Evolutionary conservation across 208 protist species (phyloP).

Genomic region (Wallacemonas sp.): DNA sequence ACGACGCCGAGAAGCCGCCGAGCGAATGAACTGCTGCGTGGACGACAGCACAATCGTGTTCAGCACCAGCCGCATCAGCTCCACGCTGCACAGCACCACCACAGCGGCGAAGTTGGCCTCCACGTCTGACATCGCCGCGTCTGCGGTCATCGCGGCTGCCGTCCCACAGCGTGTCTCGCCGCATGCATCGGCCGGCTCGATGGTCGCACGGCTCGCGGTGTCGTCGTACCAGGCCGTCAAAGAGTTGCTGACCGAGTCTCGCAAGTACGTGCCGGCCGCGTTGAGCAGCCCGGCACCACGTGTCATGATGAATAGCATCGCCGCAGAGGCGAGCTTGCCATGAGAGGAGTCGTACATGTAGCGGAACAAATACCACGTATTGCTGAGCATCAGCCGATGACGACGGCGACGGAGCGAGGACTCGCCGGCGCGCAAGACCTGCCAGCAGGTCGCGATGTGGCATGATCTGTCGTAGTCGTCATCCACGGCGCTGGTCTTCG

Average conservation of each 20-base stretch:
- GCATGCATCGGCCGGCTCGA: too few species aligned
- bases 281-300: conserved; percentile 44
- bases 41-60: conserved; percentile 45
- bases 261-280: conserved; percentile 32
- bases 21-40: conserved; percentile 47
- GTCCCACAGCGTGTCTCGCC: too few species aligned
- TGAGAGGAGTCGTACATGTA: conserved; percentile 61
- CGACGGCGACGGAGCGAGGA: conserved; percentile 33
- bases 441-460: too few species aligned
- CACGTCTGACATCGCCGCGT: not conserved
- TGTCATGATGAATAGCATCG: conserved; percentile 47
- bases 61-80: conserved; percentile 48
- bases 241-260: conserved; percentile 36
- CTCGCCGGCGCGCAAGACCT: conserved; percentile 32
- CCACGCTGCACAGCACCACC: conserved; percentile 42
- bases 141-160: too few species aligned
- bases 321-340: conserved; percentile 35
- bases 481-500: not conserved
- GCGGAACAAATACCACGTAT: conserved; percentile 46
- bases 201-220: not conserved
- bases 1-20: conserved; percentile 42
- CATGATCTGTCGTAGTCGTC: not conserved
- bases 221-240: conserved; percentile 27
- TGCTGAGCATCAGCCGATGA: conserved; percentile 30
- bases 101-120: conserved; percentile 18